Percentiles rank a stretch among this genome's conserved stretches.
phyloP scores from a whole-genome alignment of 257 asterid species.

The Gentiana macrophylla region DNA sequence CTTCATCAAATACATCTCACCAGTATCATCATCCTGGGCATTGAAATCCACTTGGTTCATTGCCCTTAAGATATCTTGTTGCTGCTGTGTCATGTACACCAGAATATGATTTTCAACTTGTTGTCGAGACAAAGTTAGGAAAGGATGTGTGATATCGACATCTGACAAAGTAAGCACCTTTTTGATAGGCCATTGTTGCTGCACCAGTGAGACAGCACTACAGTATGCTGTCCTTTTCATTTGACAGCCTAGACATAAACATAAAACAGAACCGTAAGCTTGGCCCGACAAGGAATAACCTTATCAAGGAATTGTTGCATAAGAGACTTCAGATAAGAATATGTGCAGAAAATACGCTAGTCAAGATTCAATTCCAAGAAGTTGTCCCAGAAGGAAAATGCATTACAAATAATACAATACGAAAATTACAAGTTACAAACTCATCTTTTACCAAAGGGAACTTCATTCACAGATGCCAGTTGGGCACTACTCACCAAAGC shows the following conservation, averaged over 20 bases:
- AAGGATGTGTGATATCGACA: conserved; percentile 77
- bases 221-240: conserved; percentile 58
- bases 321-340: not conserved
- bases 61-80: conserved; percentile 44
- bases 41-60: conserved; percentile 57
- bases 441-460: no score
- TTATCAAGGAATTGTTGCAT: not conserved
- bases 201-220: conserved; percentile 32
- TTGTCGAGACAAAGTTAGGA: conserved; percentile 67
- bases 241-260: conserved; percentile 11
- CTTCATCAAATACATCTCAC: conserved; percentile 58
- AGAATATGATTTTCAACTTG: conserved; percentile 67
- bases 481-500: no score
- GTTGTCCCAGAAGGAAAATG: no score
- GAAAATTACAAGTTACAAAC: no score
- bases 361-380: no score
- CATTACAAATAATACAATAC: no score
- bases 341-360: no score
- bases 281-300: not conserved
- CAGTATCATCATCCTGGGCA: conserved; percentile 69
- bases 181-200: conserved; percentile 67
- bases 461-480: no score
- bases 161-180: conserved; percentile 66
- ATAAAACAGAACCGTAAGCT: not conserved
- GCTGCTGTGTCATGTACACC: conserved; percentile 53